Base-by-base conservation (phyloP, 495 filamentous ascomycete genomes). In the Cenococcum geophilum region DNA sequence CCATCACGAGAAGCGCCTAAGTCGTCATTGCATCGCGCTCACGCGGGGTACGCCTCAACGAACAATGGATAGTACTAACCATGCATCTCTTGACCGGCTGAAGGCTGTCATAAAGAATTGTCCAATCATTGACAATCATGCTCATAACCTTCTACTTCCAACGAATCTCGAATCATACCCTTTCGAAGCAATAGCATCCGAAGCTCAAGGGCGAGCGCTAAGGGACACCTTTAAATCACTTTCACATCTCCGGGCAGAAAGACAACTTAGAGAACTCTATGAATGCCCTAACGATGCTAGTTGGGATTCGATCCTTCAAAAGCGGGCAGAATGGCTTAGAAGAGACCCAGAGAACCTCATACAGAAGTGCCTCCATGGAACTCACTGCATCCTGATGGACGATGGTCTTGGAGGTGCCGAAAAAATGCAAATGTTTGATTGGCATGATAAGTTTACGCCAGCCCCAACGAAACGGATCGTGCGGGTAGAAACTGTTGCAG, bases 121-220 rank as follows among this genome's bases (percentile, higher is more conserved):
- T 37, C 89, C 91, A 0, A 80, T 92, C 63, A 92, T 96, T 69
- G 91, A 96, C 70, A 85, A 92, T 69, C 91, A 96, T 75, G 89
- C 87, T 40, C 91, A 96, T 69, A 91, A 90, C 65, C 75, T 91
- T 0, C 76, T 95, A 1, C 61, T 80, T 47, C 76, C 80, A 22
- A 71, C 78, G 9, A 73, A 79, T 42, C 45, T 72, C 8, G 67
- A 70, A 48, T 64, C 61, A 4, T 53, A 71, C 48, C 65, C 74
- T 21, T 70, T 78, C 20, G 68, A 78, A 50, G 79, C 86, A 42
- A 85, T 93, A 69, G 84, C 84, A 9, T 86, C 83, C 36, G 91
- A 95, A 75, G 91, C 89, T 1, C 74, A 80, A 60, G 89, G 87
- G 5, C 68, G 77, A 49, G 88, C 89, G 16, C 74, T 93, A 59